These are phyloP conservation scores for Suzukiozyma palmioleophila DNA, from an alignment of 1,139 yeast genomes.

Conservation along the genomic window DNA sequence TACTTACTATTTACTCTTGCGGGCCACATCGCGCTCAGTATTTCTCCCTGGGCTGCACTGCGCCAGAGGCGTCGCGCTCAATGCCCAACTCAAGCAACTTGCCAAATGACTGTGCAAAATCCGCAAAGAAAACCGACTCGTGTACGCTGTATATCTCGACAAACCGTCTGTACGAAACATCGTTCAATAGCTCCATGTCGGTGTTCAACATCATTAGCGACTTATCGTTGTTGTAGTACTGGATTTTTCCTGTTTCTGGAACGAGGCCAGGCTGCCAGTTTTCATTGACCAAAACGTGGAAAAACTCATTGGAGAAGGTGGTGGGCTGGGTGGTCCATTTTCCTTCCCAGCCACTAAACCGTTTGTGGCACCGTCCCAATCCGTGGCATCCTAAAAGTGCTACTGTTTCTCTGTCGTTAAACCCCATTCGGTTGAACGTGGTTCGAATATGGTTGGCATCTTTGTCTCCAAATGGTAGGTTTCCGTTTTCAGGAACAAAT, in stretches of 20 bases:
- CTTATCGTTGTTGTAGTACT: conserved; percentile 31
- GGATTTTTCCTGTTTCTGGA: conserved; percentile 38
- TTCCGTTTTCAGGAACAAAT: conserved; percentile 59
- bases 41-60: conserved; percentile 10
- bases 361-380: conserved; percentile 59
- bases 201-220: conserved; percentile 65
- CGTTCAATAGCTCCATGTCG: conserved; percentile 52
- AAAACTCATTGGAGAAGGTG: conserved; percentile 35
- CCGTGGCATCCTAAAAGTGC: conserved; percentile 63
- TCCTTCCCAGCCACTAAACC: conserved; percentile 44
- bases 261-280: conserved; percentile 29
- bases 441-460: conserved; percentile 51
- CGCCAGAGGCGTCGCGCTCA: conserved; percentile 14
- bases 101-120: conserved; percentile 50
- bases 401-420: conserved; percentile 59
- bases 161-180: conserved; percentile 44
- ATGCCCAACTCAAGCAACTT: conserved; percentile 59
- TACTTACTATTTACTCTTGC: no score
- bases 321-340: conserved; percentile 36
- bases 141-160: conserved; percentile 54
- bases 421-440: conserved; percentile 57
- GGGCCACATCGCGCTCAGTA: no score
- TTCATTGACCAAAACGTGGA: conserved; percentile 25
- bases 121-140: conserved; percentile 44
- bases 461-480: conserved; percentile 55